Base-by-base conservation (phyloP, 768 basidiomycete species). In the Macrolepiota dolichaula region DNA sequence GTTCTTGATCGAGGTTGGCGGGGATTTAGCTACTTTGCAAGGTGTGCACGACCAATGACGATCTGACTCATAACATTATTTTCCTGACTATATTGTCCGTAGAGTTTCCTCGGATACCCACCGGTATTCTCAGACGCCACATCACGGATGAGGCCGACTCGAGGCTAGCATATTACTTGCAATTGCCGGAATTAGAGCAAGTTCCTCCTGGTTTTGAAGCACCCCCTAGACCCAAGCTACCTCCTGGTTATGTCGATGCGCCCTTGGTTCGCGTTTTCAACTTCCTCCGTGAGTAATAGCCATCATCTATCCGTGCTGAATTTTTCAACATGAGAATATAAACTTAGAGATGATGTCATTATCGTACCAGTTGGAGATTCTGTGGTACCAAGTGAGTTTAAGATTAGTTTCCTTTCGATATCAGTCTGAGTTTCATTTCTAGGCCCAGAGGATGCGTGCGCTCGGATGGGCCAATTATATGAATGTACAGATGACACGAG, bases 331-430 rank as follows among this genome's bases (percentile, higher is more conserved):
- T 57, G 52, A 51, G 25, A 32, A 38, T 52, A 15, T 29, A 25
- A 38, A 50, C 44, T 25, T 51, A 96, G 94, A 95, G 70, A 89
- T 92, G 79, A 91, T 95, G 85, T 92, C 93, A 1, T 73, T 97
- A 61, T 89, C 92, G 1, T 97, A 97, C 73, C 95, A 96, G 68
- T 80, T 98, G 15, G 96, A 95, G 72, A 90, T 94, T 63, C 72
- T 98, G 51, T 87, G 86, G 81, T 90, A 87, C 67, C 92, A 94
- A 69, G 82, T 81, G 64, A 36, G 70, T 69, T 17, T 13, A 19
- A 3, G 7, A 29, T 38, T 22, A 15, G 7, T 35, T 58, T 15
- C 17, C 44, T 53, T 42, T 42, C 32, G 25, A 15, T 44, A 37
- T 55, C 50, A 27, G n/a, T 42, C 66, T 53, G 35, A 46, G 25